Conservation (phyloP, 345 rosid species). For the Brassica incana region DNA sequence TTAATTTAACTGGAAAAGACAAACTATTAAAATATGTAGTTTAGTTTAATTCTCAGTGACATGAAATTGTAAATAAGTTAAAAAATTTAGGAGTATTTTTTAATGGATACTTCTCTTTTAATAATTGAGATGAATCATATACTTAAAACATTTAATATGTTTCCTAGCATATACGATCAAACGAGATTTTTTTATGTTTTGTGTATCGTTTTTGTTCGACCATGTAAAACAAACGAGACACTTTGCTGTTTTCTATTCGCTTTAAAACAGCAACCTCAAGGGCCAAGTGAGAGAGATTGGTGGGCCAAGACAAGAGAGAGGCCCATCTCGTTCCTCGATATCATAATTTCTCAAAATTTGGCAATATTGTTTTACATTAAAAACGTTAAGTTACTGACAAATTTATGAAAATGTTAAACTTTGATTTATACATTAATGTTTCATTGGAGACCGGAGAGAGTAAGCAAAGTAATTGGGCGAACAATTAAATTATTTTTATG, state of each 20-base stretch:
- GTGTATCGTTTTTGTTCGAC: conserved; percentile 37
- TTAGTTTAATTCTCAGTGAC: too few relatives aligned
- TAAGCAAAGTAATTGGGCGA: neutral
- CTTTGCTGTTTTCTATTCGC: conserved; percentile 32
- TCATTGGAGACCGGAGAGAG: neutral
- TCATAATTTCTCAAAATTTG: neutral
- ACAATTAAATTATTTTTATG: neutral
- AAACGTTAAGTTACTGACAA: neutral
- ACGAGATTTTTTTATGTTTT: conserved; percentile 8
- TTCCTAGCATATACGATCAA: conserved; percentile 24
- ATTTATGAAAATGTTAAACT: conserved; percentile 4
- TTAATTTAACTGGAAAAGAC: too few relatives aligned
- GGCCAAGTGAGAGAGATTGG: conserved; percentile 27
- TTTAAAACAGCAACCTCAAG: conserved; percentile 28
- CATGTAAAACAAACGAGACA: conserved; percentile 41
- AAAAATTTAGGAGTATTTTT: too few relatives aligned
- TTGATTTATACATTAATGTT: neutral
- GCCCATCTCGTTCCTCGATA: conserved; percentile 25
- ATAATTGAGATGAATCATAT: neutral
- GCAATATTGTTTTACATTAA: neutral
- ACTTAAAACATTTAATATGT: conserved; percentile 13
- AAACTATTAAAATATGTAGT: too few relatives aligned
- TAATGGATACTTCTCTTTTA: too few relatives aligned
- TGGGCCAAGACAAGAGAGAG: conserved; percentile 33
- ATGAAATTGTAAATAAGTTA: too few relatives aligned